Conservation (phyloP, 2,329 filamentous ascomycete species). For the Pseudogymnoascus sp. region DNA sequence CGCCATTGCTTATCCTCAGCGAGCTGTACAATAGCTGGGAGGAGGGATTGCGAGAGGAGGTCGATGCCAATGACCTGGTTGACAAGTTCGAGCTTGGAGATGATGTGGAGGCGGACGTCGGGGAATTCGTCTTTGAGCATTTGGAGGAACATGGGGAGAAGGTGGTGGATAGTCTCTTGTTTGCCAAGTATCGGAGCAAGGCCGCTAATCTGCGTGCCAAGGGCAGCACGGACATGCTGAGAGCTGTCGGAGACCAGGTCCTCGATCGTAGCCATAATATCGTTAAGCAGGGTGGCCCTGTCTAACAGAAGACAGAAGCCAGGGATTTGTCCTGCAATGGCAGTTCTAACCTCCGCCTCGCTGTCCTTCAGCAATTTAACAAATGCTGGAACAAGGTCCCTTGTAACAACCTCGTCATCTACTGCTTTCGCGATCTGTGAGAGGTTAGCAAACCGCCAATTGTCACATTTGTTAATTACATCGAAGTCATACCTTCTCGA, state of each 20-base stretch:
- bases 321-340: slow-evolving; percentile 94
- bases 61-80: slow-evolving; percentile 99
- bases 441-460: slow-evolving; percentile 15
- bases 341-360: slow-evolving; percentile 93
- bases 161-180: slow-evolving; percentile 94
- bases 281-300: slow-evolving; percentile 77
- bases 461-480: background rate
- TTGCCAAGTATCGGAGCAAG: slow-evolving; percentile 95
- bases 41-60: slow-evolving; percentile 87
- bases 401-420: slow-evolving; percentile 88
- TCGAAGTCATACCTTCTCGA: slow-evolving; percentile 70
- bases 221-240: slow-evolving; percentile 90
- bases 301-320: slow-evolving; percentile 92
- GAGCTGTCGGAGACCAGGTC: slow-evolving; percentile 93
- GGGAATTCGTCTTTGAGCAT: slow-evolving; percentile 99
- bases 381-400: slow-evolving; percentile 92
- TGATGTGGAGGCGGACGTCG: slow-evolving; percentile 96
- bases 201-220: slow-evolving; percentile 95
- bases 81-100: slow-evolving; percentile 97
- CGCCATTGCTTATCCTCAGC: slow-evolving; percentile 99
- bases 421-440: slow-evolving; percentile 94
- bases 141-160: slow-evolving; percentile 96
- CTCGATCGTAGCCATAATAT: slow-evolving; percentile 95
- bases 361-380: slow-evolving; percentile 97
- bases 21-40: slow-evolving; percentile 93